Conservation (phyloP, 2,329 filamentous ascomycete genomes). For the Myriosclerotinia curreyana region DNA sequence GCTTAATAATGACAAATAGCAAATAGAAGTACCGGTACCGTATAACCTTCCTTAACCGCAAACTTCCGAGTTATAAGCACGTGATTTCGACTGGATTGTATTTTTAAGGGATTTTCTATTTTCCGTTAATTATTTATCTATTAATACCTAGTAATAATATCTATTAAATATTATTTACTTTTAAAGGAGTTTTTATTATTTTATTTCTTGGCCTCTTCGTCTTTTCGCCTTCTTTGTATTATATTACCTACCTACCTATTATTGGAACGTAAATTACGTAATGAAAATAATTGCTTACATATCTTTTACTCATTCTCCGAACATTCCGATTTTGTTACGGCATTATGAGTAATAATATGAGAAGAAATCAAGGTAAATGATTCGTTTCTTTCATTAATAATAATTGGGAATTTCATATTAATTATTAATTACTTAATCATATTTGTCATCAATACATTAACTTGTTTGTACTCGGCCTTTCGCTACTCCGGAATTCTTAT, state of each 20-base stretch:
- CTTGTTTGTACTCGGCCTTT: neutral
- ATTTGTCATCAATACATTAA: neutral
- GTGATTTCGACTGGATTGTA: neutral
- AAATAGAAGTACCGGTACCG: too few species aligned
- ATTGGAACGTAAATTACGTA: neutral
- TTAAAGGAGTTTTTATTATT: neutral
- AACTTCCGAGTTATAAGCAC: neutral
- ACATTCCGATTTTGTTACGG: conserved; percentile 8
- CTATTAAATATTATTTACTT: neutral
- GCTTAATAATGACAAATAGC: conserved; percentile 20
- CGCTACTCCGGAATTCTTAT: too few species aligned
- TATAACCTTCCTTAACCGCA: neutral
- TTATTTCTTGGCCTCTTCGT: conserved; percentile 4
- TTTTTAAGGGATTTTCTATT: too few species aligned
- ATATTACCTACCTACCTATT: too few species aligned
- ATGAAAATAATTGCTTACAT: conserved; percentile 18
- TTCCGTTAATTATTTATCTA: too few species aligned
- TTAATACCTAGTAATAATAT: too few species aligned
- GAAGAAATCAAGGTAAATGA: too few species aligned
- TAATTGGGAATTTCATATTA: neutral
- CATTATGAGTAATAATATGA: too few species aligned
- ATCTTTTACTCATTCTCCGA: conserved; percentile 17
- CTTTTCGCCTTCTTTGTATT: too few species aligned
- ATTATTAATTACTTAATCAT: conserved; percentile 4
- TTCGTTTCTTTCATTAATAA: neutral